These are phyloP conservation scores for Athelia psychrophila DNA, from an alignment of 1,284 basidiomycete species.

Conservation along the genomic window DNA sequence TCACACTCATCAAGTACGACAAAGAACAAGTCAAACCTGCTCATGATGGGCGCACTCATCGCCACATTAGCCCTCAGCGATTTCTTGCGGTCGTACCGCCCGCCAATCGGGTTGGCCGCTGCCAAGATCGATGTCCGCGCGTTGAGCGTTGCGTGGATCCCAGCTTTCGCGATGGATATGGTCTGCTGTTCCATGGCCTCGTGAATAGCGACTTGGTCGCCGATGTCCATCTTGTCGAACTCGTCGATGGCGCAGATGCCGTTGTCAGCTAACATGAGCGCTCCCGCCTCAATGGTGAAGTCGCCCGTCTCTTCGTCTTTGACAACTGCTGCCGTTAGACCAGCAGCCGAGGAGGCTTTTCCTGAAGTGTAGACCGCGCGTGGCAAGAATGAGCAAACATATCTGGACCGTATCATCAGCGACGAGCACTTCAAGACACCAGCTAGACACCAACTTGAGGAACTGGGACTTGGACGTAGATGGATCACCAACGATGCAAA, in stretches of 20 bases:
- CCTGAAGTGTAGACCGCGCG: conserved; percentile 99
- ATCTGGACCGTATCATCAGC: conserved; percentile 49
- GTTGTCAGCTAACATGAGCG: conserved; percentile 99
- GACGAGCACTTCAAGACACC: conserved; percentile 1
- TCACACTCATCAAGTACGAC: conserved; percentile 98
- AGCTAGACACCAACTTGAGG: conserved; percentile 72
- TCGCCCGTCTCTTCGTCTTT: conserved; percentile 99
- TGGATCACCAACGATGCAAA: conserved; percentile 98
- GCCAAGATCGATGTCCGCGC: conserved; percentile 97
- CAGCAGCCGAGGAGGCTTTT: conserved; percentile 97
- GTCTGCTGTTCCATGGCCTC: conserved; percentile 99
- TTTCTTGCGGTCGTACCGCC: conserved; percentile 96
- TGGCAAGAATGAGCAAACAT: conserved; percentile 98
- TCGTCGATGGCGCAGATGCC: conserved; percentile 99
- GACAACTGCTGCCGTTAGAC: conserved; percentile 98
- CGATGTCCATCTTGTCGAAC: conserved; percentile 99
- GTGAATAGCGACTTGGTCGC: conserved; percentile 99
- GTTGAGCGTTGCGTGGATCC: conserved; percentile 98
- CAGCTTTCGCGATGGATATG: conserved; percentile 98
- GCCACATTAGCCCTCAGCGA: conserved; percentile 93
- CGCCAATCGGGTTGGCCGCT: conserved; percentile 96
- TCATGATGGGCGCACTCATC: conserved; percentile 99
- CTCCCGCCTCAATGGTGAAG: conserved; percentile 99
- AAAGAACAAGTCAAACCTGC: conserved; percentile 98
- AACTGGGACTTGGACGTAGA: conserved; percentile 98